Evolutionary conservation across 306 rosid species (phyloP), one percentile per base, ranked within the genome.

Genomic region (Casuarina cunninghamiana): DNA sequence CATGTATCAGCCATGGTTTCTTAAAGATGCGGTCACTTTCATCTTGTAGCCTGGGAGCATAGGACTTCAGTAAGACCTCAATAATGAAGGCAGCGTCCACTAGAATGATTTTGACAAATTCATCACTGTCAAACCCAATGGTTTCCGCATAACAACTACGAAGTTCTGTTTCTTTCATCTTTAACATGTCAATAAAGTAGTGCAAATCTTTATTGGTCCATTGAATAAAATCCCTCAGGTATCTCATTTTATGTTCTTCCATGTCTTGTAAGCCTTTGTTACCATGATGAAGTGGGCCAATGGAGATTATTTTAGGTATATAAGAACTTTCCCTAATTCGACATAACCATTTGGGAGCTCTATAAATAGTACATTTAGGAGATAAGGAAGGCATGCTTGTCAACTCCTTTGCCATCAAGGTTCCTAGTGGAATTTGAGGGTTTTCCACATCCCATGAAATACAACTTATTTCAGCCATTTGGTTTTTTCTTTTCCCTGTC

Each of bases 11-110:
- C 32, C 32, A 26, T 26, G 32, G 32, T 26, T 26, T 26, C 32
- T 26, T 26, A 26, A 26, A 26, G 32, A 26, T 26, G 32, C 32
- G 32, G 32, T 26, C 32, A 26, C 32, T 26, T 26, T 26, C 32
- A 26, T 26, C 32, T 26, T 26, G 32, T 26, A 26, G 32, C 62
- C 54, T 86, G 0, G 35, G 21, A 54, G 5, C 5, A 15, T 10
- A 32, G 58, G 55, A 69, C 10, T 82, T 46, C 41, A 81, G 71
- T 32, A 87, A 63, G 46, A 81, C 26, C 88, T 84, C 88, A 41
- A 79, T 71, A n/a, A 81, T 72, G 46, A 84, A 87, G 53, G 80
- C 70, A 11, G 86, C 58, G 9, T 83, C 83, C 4, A 71, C 79
- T 15, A 83, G 13, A 51, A 83, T 54, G 41, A 78, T 70, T 63